phyloP scores from a whole-genome alignment of 2,329 filamentous ascomycete genomes.

The Aspergillus sp. region DNA sequence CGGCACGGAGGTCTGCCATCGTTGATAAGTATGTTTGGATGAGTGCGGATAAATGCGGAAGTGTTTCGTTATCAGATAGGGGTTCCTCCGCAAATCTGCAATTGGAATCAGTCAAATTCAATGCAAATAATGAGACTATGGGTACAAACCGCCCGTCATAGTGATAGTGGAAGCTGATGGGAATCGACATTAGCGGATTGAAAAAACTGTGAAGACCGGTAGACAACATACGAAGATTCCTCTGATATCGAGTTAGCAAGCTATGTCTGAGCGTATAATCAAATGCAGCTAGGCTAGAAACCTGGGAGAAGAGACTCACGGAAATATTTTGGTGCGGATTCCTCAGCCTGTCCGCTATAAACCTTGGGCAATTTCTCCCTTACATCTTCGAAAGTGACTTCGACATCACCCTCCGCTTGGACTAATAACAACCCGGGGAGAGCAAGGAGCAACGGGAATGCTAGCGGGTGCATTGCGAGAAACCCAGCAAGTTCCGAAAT shows the following conservation, averaged over 20 bases:
- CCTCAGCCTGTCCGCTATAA: conserved; percentile 39
- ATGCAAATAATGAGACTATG: neutral
- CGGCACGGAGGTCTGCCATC: conserved; percentile 57
- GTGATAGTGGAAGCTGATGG: conserved; percentile 51
- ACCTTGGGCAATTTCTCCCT: conserved; percentile 40
- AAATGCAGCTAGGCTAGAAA: conserved; percentile 7
- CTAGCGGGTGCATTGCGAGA: conserved; percentile 23
- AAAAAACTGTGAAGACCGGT: neutral
- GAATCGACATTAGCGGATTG: conserved; percentile 4
- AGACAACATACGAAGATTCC: conserved; percentile 44
- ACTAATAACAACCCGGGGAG: conserved; percentile 22
- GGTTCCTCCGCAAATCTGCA: conserved; percentile 48
- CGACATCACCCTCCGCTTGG: conserved; percentile 27
- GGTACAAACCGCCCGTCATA: conserved; percentile 52
- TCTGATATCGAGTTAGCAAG: conserved; percentile 28
- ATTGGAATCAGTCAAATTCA: conserved; percentile 14
- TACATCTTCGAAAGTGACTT: conserved; percentile 45
- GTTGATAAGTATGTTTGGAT: conserved; percentile 57
- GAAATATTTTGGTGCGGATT: conserved; percentile 52
- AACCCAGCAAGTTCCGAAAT: neutral
- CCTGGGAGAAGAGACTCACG: conserved; percentile 34
- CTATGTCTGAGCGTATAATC: conserved; percentile 9
- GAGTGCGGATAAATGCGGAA: conserved; percentile 50
- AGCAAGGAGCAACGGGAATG: conserved; percentile 13
- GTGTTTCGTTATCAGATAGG: conserved; percentile 49